Base-by-base conservation (phyloP, 2,329 filamentous ascomycete species). In the Phaeosphaeriaceae sp. region DNA sequence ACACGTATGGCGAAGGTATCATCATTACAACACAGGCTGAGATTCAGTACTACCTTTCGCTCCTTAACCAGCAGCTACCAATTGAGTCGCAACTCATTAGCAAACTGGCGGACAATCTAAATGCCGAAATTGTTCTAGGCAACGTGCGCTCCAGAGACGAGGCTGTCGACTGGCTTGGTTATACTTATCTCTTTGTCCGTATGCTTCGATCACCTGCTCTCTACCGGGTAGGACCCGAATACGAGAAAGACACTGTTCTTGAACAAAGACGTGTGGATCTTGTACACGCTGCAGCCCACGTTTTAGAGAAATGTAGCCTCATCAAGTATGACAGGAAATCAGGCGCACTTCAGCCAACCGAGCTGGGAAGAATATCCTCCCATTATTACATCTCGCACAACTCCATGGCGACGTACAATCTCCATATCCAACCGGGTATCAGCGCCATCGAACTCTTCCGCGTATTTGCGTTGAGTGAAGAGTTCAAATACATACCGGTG, bases 401-500 rank as follows among this genome's bases (percentile, higher is more conserved):
- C 61, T 97, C 93, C 12, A 99, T 99, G 94, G 83, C 93, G 60
- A 97, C 90, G 1, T 99, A 99, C 78, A 96, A 96, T 72, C 90
- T 89, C 69, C 88, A 97, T 60, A 90, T 99, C 39, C 92, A 97
- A 70, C 92, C 93, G 12, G 91, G 88, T 9, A 94, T 97, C 63
- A 91, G 89, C 20, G 90, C 90, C 5, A 96, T 99, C 57, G 94
- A 99, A 75, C 83, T 99, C 34, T 97, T 99, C 85, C 87, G 95
- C 34, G 87, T 99, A 21, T 99, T 99, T 70, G 88, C 95, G 11
- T 83, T 97, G 29, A 97, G 94, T 67, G 91, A 95, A 46, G 94
- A 99, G 74, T 99, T 99, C 82, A 97, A 97, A 74, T 99, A 96
- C 73, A 99, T 99, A 34, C 94, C 94, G 2, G 93, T 99, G 29